Evolutionary conservation across 2,329 filamentous ascomycete species (phyloP), one percentile per base, ranked within the genome.

Genomic region (Pestalotiopsis sp.): DNA sequence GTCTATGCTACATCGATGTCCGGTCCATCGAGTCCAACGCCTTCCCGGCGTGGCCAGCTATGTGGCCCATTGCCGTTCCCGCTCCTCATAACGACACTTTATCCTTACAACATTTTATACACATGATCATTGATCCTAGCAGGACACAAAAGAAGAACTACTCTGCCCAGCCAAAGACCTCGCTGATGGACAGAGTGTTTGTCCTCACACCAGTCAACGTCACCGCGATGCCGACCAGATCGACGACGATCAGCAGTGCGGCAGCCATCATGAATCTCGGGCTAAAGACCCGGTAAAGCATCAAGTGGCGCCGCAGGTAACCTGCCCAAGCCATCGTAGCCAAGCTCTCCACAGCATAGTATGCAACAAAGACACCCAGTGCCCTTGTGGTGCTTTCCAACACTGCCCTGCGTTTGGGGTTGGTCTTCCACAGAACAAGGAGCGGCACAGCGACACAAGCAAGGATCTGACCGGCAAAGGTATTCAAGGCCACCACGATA

Each of bases 231-330:
- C 88, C 87, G 2, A 96, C 86, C 3, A 97, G 72, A 76, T 98
- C 95, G 11, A 97, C 90, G 31, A 95, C 85, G 17, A 95, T 76
- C 69, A 98, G 78, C 64, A 92, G 87, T 3, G 87, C 81, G 0
- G 90, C 91, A 0, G 92, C 94, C 78, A 93, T 87, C 92, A 99
- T 93, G 82, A 95, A 99, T 36, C 95, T 84, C 61, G 96, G 96
- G 81, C 88, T 91, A 77, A 99, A 99, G 58, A 99, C 94, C 57
- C 96, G 88, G 82, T 96, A 99, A 38, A 99, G 87, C 96, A 99
- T 99, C 71, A 99, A 86, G 83, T 99, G 96, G 65, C 96, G 87
- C 66, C 96, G 87, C 75, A 99, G 82, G 82, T 94, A 91, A 1
- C 93, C 95, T 0, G 95, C 93, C 92, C 95, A 98, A 79, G 92